Conservation (phyloP, 495 filamentous ascomycete species). For the Thozetella sp. region DNA sequence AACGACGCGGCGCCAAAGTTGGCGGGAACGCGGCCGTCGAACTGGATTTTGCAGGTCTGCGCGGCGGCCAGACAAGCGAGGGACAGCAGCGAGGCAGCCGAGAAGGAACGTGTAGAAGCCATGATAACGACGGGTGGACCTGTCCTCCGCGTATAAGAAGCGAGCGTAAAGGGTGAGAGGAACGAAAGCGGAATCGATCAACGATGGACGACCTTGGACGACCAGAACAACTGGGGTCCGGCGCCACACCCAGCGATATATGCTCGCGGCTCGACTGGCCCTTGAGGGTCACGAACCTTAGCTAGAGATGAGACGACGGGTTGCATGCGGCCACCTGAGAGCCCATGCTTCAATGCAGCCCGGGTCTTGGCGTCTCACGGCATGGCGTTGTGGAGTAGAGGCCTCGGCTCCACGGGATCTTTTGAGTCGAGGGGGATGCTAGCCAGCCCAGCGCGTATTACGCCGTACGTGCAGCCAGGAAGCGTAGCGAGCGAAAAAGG, state of each 20-base stretch:
- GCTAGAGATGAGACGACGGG: not conserved
- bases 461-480: no score
- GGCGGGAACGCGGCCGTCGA: conserved; percentile 32
- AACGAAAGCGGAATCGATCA: conserved; percentile 12
- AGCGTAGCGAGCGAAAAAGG: no score
- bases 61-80: conserved; percentile 11
- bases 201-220: not conserved
- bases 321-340: not conserved
- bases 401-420: not conserved
- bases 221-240: not conserved
- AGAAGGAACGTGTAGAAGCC: conserved; percentile 6
- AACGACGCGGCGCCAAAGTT: conserved; percentile 24
- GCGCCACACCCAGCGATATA: not conserved
- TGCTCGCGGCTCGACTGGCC: no score
- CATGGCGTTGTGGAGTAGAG: not conserved
- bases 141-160: not conserved
- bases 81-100: not conserved
- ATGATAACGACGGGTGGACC: conserved; percentile 4
- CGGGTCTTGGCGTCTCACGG: not conserved
- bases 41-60: conserved; percentile 33
- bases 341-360: not conserved
- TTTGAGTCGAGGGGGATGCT: no score
- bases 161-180: not conserved
- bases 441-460: no score
- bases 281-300: not conserved